These are phyloP conservation scores for Trichoderma oligosporum DNA, from an alignment of 2,329 filamentous ascomycete genomes.

Conservation along the genomic window DNA sequence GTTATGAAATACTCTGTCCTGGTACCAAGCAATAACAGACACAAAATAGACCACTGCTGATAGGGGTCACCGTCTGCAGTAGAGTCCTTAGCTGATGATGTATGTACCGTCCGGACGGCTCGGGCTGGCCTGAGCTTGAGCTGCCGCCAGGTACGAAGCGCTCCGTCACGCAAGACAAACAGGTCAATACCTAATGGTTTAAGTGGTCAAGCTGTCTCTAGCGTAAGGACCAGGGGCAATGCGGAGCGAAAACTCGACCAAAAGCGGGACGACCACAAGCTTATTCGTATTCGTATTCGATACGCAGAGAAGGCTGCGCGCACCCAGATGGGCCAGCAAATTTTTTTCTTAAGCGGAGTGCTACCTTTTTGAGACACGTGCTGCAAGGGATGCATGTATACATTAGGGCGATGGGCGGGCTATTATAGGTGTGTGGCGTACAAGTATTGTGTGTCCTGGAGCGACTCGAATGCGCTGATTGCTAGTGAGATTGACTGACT, in stretches of 20 bases:
- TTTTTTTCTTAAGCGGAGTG: neutral
- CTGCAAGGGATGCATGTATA: constrained; percentile 14
- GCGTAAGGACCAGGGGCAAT: neutral
- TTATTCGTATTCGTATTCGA: constrained; percentile 28
- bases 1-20: too few species aligned
- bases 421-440: neutral
- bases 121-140: neutral
- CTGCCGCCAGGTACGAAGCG: neutral
- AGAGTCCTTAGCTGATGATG: neutral
- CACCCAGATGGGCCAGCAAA: neutral
- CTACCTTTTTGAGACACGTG: constrained; percentile 8
- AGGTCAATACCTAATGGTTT: neutral
- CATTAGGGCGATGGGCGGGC: neutral
- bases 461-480: constrained; percentile 15
- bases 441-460: neutral
- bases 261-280: neutral
- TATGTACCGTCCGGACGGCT: constrained; percentile 6
- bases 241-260: constrained; percentile 1
- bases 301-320: neutral
- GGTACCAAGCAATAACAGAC: too few species aligned
- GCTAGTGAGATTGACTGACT: neutral
- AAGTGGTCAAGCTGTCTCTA: neutral
- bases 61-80: neutral
- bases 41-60: too few species aligned
- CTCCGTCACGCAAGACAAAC: neutral